Conservation (phyloP, 352 stramenopile species). For the Phytopythium montanum region DNA sequence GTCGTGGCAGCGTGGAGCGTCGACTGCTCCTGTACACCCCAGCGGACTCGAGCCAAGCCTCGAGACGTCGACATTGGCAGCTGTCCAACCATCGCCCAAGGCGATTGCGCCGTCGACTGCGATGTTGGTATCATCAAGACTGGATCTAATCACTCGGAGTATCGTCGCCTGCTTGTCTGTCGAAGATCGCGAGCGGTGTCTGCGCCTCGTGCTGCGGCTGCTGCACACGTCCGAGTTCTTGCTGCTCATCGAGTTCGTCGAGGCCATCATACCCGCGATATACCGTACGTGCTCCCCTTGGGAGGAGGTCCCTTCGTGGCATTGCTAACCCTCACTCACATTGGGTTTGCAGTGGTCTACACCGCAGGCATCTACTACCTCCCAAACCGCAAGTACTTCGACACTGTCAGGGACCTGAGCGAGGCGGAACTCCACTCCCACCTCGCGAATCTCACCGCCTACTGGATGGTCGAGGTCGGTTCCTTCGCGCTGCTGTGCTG, state of each 20-base stretch:
- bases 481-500: slow-evolving; percentile 24
- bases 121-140: too few relatives aligned
- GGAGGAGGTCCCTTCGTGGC: too few relatives aligned
- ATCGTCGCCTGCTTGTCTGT: slow-evolving; percentile 4
- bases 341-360: not conserved
- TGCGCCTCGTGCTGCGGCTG: slow-evolving; percentile 14
- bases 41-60: too few relatives aligned
- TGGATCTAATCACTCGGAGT: too few relatives aligned
- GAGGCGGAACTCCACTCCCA: slow-evolving; percentile 8
- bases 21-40: too few relatives aligned
- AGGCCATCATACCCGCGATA: slow-evolving; percentile 19
- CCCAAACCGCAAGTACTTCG: slow-evolving; percentile 19
- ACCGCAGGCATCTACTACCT: slow-evolving; percentile 9
- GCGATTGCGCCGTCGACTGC: not conserved
- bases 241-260: slow-evolving; percentile 19
- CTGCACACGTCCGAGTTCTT: slow-evolving; percentile 21
- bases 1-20: not conserved
- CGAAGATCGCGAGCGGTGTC: slow-evolving; percentile 5
- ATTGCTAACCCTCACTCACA: too few relatives aligned
- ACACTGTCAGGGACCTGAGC: slow-evolving; percentile 12
- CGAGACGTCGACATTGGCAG: too few relatives aligned
- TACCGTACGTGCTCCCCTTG: slow-evolving; percentile 19
- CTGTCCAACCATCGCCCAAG: not conserved
- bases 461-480: slow-evolving; percentile 27
- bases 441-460: too few relatives aligned